Percentiles rank a stretch among this genome's conserved stretches.
Evolutionary conservation across 495 filamentous ascomycete genomes (phyloP).

Genomic region (Lindgomyces ingoldianus): DNA sequence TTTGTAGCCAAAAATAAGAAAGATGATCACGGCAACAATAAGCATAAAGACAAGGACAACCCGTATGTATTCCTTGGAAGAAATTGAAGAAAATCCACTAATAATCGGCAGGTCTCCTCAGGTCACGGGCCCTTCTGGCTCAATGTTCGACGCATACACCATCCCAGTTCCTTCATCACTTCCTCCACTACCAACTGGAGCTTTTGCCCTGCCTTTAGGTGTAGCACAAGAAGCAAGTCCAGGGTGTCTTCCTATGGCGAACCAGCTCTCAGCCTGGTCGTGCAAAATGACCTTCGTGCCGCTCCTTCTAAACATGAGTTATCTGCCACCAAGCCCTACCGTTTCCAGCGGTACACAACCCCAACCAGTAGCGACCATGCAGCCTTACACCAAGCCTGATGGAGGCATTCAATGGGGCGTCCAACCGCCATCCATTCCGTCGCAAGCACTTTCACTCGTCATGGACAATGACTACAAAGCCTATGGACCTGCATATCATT

Average conservation of each 20-base stretch:
- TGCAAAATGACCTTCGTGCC: constrained; percentile 52
- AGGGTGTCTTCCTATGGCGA: constrained; percentile 64
- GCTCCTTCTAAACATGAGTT: constrained; percentile 45
- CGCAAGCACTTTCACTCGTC: constrained; percentile 60
- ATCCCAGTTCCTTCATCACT: constrained; percentile 62
- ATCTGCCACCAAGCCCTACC: background rate
- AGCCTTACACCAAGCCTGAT: constrained; percentile 41
- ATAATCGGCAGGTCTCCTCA: constrained; percentile 3
- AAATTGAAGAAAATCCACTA: background rate
- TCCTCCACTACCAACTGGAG: constrained; percentile 63
- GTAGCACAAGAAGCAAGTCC: constrained; percentile 58
- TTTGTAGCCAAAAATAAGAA: constrained; percentile 35
- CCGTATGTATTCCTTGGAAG: constrained; percentile 25
- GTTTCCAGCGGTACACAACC: background rate
- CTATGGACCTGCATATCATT: constrained; percentile 75
- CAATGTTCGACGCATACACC: constrained; percentile 65
- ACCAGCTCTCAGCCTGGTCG: constrained; percentile 67
- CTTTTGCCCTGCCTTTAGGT: constrained; percentile 61
- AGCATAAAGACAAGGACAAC: constrained; percentile 4
- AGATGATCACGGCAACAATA: constrained; percentile 6
- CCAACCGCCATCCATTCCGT: constrained; percentile 63
- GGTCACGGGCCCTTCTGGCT: constrained; percentile 47
- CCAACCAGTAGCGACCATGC: constrained; percentile 32
- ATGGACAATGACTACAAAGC: constrained; percentile 61
- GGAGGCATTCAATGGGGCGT: constrained; percentile 55